phyloP scores from a whole-genome alignment of 768 basidiomycete species.

The Panaeolus papilionaceus region DNA sequence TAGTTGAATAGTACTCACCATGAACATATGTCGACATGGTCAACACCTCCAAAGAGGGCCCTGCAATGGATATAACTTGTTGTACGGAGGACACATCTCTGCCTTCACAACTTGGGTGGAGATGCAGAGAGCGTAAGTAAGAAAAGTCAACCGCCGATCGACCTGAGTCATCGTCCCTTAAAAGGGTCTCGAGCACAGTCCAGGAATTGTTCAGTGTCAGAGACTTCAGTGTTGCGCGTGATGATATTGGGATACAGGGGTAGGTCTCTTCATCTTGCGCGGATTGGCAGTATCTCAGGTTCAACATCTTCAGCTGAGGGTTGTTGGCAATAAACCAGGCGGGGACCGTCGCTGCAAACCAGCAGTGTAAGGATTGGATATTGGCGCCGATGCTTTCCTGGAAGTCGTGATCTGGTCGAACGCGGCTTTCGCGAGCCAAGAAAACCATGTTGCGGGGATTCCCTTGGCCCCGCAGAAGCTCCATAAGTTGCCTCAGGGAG shows the following conservation, averaged over 20 bases:
- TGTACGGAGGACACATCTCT: background rate
- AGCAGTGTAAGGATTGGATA: background rate
- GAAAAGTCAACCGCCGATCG: background rate
- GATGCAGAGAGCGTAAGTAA: background rate
- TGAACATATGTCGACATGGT: background rate
- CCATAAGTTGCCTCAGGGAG: background rate
- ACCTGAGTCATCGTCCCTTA: background rate
- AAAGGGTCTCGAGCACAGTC: background rate
- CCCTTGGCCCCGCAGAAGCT: background rate
- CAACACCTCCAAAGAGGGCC: background rate
- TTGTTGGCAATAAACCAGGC: background rate
- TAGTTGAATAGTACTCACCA: background rate
- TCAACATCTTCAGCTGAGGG: background rate
- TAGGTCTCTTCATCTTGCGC: background rate
- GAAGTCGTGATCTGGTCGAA: background rate
- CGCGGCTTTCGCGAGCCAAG: background rate
- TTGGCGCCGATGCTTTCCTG: background rate
- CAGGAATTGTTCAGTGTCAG: background rate
- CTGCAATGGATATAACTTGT: background rate
- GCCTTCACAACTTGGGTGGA: background rate
- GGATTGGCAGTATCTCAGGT: background rate
- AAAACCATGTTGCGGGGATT: background rate
- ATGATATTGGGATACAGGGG: background rate
- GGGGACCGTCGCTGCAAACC: background rate
- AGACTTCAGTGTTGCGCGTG: background rate